Evolutionary conservation across 2,329 filamentous ascomycete species (phyloP).

Genomic region (Fusarium annulatum): DNA sequence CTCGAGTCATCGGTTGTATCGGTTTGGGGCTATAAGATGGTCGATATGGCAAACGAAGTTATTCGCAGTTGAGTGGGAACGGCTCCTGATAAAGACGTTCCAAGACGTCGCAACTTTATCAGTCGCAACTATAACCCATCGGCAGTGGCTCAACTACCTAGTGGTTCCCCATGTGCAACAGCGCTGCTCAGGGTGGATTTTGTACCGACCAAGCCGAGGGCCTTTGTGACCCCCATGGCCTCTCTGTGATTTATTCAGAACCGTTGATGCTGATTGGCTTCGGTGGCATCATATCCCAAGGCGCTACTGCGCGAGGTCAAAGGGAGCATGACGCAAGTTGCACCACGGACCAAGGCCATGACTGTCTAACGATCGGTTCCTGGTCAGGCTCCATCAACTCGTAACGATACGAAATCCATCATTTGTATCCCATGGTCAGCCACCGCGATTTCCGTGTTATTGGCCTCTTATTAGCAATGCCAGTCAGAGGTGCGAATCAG

Average conservation of each 20-base stretch:
- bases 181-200: conserved; percentile 27
- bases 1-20: neutral
- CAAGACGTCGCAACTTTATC: neutral
- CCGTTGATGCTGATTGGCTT: conserved; percentile 14
- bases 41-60: neutral
- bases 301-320: conserved; percentile 21
- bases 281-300: conserved; percentile 6
- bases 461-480: conserved; percentile 15
- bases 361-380: conserved; percentile 20
- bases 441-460: conserved; percentile 15
- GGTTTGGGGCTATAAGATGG: neutral
- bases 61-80: conserved; percentile 6
- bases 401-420: conserved; percentile 18
- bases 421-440: conserved; percentile 22
- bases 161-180: conserved; percentile 22
- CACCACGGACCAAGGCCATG: conserved; percentile 23
- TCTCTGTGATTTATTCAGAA: conserved; percentile 2
- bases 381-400: conserved; percentile 14
- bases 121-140: conserved; percentile 11
- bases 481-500: conserved; percentile 21
- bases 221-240: conserved; percentile 1
- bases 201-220: conserved; percentile 22
- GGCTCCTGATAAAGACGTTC: neutral
- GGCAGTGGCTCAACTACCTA: conserved; percentile 24
- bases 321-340: conserved; percentile 23